phyloP scores from a whole-genome alignment of 1,139 yeast species.

The Spathaspora sp. region DNA sequence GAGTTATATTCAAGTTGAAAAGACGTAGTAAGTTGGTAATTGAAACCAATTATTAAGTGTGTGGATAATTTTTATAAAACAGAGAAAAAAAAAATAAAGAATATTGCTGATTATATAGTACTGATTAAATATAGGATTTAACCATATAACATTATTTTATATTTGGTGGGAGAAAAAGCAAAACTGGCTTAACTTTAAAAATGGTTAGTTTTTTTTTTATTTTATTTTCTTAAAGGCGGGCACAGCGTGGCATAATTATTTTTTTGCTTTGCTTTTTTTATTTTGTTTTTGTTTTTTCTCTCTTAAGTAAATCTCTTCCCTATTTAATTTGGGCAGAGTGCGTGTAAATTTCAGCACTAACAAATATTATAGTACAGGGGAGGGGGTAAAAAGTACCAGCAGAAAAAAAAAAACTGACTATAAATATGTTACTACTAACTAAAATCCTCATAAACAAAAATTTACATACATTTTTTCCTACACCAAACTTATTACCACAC shows the following conservation, averaged over 20 bases:
- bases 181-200: not conserved
- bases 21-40: constrained; percentile 3
- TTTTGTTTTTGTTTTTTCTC: not conserved
- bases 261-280: not conserved
- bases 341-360: constrained; percentile 6
- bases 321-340: not conserved
- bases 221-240: not conserved
- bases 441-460: constrained; percentile 2
- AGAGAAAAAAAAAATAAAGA: not conserved
- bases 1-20: not conserved
- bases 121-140: not conserved
- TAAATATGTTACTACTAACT: constrained; percentile 5
- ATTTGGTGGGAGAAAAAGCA: not conserved
- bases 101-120: not conserved
- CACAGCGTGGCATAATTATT: not conserved
- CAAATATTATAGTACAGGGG: constrained; percentile 3
- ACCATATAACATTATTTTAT: not conserved
- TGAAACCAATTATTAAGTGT: constrained; percentile 1
- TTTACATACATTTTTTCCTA: constrained; percentile 3
- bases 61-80: not conserved
- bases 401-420: not conserved
- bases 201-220: not conserved
- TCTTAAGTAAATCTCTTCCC: constrained; percentile 6
- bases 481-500: constrained; percentile 2
- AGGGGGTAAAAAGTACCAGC: not conserved